Base-by-base conservation (phyloP, 345 rosid species). In the Kandelia obovata region DNA sequence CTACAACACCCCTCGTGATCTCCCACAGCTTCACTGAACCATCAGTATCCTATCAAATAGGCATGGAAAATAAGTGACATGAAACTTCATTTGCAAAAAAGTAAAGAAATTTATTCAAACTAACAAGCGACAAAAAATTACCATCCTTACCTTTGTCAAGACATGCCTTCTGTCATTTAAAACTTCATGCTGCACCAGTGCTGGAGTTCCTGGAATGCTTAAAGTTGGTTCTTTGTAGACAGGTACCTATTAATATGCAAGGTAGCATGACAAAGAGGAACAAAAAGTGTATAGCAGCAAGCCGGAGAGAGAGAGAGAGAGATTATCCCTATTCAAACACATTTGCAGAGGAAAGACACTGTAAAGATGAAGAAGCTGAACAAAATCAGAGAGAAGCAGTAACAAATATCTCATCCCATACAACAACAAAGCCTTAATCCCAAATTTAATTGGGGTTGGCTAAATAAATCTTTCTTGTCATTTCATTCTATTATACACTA, bases 1-100 rank as follows among this genome's bases (percentile, higher is more conserved):
- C 80, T 66, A 88, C 91, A 78, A 84, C 76, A 61, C 99, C 99
- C 79, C 79, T 83, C 21, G 97, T 96, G 61, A 92, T 83, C 83
- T 96, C 95, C 99, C 99, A 96, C 64, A 92, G 89, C 85, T 96
- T 96, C 71, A 96, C 97, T 5, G 94, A 80, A 78, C 92, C 97
- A 74, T 82, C 90, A 74, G 92, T 82, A 70, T 92, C 99, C 99
- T 96, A 77, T 73, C 67, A 81, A 71, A 79, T 27, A 34, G 58
- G 51, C 25, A 64, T 64, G 46, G 62, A 31, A 55, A 25, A 80
- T 71, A 63, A 64, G 71, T 78, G 66, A 56, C 56, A 73, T n/a
- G 23, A 66, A 15, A 55, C 62, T 39, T 53, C 30, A 37, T 61
- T 59, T 23, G 19, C 31, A 52, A 32, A 11, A 64, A 69, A 61